Evolutionary conservation across 495 filamentous ascomycete genomes (phyloP), one percentile per base, ranked within the genome.

Genomic region (Penicillium psychrofluorescens): DNA sequence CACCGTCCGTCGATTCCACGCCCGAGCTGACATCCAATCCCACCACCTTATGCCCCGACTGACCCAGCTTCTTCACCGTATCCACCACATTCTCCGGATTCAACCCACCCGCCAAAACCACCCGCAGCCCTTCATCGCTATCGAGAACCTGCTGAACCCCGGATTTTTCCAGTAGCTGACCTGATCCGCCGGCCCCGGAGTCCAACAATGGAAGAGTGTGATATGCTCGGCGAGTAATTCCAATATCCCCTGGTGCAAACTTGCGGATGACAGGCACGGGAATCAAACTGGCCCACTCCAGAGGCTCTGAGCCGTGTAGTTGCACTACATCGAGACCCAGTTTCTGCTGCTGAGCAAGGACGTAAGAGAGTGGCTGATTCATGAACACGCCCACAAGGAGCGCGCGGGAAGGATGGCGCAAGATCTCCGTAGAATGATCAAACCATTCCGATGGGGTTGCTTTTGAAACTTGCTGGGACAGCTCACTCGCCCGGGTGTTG

Each of bases 21-120:
- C 92, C 92, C 54, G 86, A 94, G 57, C 89, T 95, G 5, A 95
- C 86, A 70, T 99, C 92, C 32, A 99, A 83, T 2, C 82, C 90
- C 32, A 87, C 67, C 4, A 97, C 78, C 54, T 81, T 74, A 5
- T 67, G 63, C 22, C 67, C 72, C 7, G 72, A 62, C 11, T 71
- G 54, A 4, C 79, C 81, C 29, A 86, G 61, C 22, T 72, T 70
- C 6, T 66, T 55, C 1, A 98, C 64, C 4, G 76, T 70, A 11
- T 77, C 70, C 2, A 62, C 64, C 7, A 97, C 84, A 63, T 95
- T 97, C 2, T 77, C 74, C 4, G 86, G 75, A 35, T 78, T 76
- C 28, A 98, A 56, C 0, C 92, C 92, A 11, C 92, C 92, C 12
- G 92, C 92, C 15, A 98, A 65, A 40, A 95, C 58, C 1, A 95